A percentile compares a stretch with the other conserved stretches of the same genome.
Evolutionary conservation across 257 asterid species (phyloP).

Genomic region (Solanum bulbocastanum): DNA sequence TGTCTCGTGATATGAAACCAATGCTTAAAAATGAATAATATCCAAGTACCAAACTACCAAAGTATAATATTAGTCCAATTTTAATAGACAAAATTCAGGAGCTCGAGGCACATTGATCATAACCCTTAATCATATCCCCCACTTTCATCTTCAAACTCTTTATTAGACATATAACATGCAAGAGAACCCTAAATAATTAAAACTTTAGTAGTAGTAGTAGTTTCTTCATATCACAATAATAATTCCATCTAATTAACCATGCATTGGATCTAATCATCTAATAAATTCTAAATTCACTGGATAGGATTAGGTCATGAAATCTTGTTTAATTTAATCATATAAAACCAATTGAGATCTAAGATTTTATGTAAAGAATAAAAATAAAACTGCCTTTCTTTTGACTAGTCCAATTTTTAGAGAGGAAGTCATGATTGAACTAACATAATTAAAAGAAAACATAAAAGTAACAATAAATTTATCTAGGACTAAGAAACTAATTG

Average conservation of each 20-base stretch:
- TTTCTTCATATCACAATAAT: constrained; percentile 24
- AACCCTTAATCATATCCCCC: constrained; percentile 32
- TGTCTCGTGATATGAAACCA: constrained; percentile 1
- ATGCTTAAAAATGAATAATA: background rate
- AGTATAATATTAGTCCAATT: background rate
- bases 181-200: background rate
- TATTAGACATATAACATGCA: background rate
- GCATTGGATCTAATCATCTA: background rate
- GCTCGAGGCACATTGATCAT: background rate
- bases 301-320: background rate
- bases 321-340: background rate
- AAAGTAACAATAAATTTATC: background rate
- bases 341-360: background rate
- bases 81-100: background rate
- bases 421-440: background rate
- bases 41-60: background rate
- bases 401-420: background rate
- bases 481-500: too few relatives aligned
- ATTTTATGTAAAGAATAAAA: background rate
- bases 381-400: background rate
- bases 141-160: constrained; percentile 13
- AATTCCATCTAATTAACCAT: constrained; percentile 5
- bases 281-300: background rate
- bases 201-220: background rate
- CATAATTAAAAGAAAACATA: background rate